Evolutionary conservation across 371 early-diverging fungal genomes (phyloP).

Genomic region (Basidiobolus heterosporus): DNA sequence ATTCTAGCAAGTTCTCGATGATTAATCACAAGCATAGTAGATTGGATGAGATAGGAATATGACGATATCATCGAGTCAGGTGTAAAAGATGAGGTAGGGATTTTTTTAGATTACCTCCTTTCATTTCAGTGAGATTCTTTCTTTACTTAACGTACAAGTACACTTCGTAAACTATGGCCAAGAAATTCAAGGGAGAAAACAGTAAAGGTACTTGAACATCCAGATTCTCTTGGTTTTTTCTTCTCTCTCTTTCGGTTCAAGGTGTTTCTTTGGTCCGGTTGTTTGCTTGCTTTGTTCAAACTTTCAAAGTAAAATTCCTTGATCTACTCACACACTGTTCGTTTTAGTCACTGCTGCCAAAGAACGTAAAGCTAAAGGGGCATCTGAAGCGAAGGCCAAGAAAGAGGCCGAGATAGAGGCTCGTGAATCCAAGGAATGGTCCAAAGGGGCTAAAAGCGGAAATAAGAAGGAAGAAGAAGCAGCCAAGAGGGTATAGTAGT

Average conservation of each 20-base stretch:
- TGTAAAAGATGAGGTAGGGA: no score
- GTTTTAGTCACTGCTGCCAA: conserved; percentile 37
- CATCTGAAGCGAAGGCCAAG: conserved; percentile 38
- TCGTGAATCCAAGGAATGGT: conserved; percentile 40
- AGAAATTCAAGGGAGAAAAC: conserved; percentile 10
- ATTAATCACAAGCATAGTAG: no score
- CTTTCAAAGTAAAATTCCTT: neutral
- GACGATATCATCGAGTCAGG: no score
- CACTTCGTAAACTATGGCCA: neutral
- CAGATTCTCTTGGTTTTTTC: no score
- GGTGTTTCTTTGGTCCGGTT: no score
- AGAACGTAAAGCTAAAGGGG: conserved; percentile 47
- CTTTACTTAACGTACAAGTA: no score
- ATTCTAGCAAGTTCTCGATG: no score
- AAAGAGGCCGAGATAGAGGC: conserved; percentile 32
- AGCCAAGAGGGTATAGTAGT: conserved; percentile 39
- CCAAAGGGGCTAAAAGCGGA: conserved; percentile 44
- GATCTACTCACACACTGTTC: neutral
- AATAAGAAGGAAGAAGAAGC: conserved; percentile 50
- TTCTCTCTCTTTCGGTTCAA: no score
- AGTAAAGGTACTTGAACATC: conserved; percentile 4
- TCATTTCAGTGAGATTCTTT: no score
- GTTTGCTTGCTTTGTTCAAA: neutral
- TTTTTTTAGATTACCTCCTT: no score
- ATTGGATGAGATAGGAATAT: no score